phyloP scores from a whole-genome alignment of 2,329 filamentous ascomycete genomes.

The Botrytis elliptica region DNA sequence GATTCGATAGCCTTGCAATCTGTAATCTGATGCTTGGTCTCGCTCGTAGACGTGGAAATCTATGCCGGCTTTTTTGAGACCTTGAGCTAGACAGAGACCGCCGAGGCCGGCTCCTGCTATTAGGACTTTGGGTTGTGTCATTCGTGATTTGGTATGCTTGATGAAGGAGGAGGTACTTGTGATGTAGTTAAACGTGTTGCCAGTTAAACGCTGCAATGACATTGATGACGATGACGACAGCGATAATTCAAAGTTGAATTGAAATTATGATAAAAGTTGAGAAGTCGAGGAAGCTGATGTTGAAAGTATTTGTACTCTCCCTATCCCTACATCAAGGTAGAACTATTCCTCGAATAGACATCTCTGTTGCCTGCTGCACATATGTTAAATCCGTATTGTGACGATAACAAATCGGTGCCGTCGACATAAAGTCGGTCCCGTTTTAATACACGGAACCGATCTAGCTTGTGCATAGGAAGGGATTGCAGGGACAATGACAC shows the following conservation, averaged over 20 bases:
- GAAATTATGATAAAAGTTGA: neutral
- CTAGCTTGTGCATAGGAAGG: neutral
- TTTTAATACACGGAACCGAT: neutral
- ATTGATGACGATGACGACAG: neutral
- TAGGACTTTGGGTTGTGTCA: conserved; percentile 12
- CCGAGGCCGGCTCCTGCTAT: conserved; percentile 40
- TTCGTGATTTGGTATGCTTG: neutral
- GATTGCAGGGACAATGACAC: neutral
- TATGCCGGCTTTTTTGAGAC: conserved; percentile 29
- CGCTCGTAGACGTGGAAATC: conserved; percentile 59
- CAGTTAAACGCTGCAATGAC: neutral
- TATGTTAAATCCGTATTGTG: neutral
- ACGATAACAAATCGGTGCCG: neutral
- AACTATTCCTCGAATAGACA: neutral
- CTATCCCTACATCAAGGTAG: neutral
- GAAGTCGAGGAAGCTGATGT: neutral
- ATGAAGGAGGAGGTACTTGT: neutral
- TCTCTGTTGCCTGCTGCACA: neutral
- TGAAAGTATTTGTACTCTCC: neutral
- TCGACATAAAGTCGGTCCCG: neutral
- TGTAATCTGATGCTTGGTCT: conserved; percentile 44
- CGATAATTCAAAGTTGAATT: neutral
- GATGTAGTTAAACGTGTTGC: neutral
- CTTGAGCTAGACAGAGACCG: conserved; percentile 39
- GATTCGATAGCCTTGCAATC: conserved; percentile 42